These are phyloP conservation scores for Phoma sp. DNA, from an alignment of 2,329 filamentous ascomycete genomes.

Conservation along the genomic window DNA sequence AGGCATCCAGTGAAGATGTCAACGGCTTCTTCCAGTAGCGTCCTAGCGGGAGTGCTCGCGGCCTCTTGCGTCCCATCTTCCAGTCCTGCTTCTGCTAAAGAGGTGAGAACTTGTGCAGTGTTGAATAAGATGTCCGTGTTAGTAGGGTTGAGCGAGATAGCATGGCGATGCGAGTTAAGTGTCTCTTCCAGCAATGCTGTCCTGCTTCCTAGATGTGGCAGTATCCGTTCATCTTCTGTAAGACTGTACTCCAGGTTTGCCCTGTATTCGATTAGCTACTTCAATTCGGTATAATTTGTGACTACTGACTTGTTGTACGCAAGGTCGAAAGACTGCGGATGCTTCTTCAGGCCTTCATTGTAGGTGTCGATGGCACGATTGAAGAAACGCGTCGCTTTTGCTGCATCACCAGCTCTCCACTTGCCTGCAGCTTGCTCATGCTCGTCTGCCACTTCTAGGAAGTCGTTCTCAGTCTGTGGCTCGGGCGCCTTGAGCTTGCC, in stretches of 20 bases:
- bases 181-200: conserved; percentile 66
- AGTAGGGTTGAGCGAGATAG: conserved; percentile 64
- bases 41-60: conserved; percentile 56
- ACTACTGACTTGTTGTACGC: conserved; percentile 74
- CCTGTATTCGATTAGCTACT: conserved; percentile 48
- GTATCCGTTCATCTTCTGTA: conserved; percentile 69
- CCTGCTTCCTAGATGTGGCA: conserved; percentile 64
- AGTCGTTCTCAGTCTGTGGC: conserved; percentile 71
- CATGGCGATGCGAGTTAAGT: conserved; percentile 69
- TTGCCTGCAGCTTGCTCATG: conserved; percentile 77
- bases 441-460: conserved; percentile 71
- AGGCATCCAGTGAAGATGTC: conserved; percentile 64
- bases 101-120: conserved; percentile 72
- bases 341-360: conserved; percentile 66
- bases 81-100: conserved; percentile 67
- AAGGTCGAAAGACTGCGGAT: conserved; percentile 71
- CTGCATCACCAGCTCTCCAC: conserved; percentile 74
- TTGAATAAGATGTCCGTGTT: conserved; percentile 77
- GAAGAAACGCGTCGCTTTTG: conserved; percentile 69
- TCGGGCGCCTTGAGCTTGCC: conserved; percentile 51
- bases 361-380: conserved; percentile 72
- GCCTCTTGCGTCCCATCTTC: conserved; percentile 57
- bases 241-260: conserved; percentile 74
- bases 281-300: too few species aligned
- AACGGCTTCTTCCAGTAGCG: conserved; percentile 66